Base-by-base conservation (phyloP, 352 stramenopile genomes). In the Phytophthora tentaculata region DNA sequence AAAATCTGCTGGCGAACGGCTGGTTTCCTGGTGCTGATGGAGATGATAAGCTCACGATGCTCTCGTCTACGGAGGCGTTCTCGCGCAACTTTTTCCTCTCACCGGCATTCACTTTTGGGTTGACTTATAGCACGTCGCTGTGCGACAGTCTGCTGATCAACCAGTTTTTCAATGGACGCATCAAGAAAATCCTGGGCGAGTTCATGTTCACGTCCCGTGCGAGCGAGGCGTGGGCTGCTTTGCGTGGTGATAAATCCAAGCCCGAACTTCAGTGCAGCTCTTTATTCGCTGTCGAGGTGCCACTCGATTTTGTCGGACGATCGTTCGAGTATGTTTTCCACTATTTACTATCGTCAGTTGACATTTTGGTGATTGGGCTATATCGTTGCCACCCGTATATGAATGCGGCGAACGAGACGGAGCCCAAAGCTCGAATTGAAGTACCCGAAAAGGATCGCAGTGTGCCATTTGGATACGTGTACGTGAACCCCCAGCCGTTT, bases 141-240 rank as follows among this genome's bases (percentile, higher is more conserved):
- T 96, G 88, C 39, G 88, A 96, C 67, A 94, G 84, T 49, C 50
- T 96, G 9, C 87, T 96, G 23, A 93, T 96, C 75, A 96, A 96
- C 66, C 86, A 94, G 76, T 96, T 90, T 64, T 96, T 94, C 70
- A 96, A 94, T 64, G 73, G 76, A 39, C 89, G 88, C 54, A 92
- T 96, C 74, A 96, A 93, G 67, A 91, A 84, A 28, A 96, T 96
- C 59, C 59, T 96, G 55, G 80, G 85, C 19, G 88, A 94, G 66
- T 94, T 96, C 60, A 92, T 96, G 77, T 94, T 94, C 50, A 80
- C 81, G 7, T 90, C 86, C 9, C 89, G 85, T 67, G 83, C 88
- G 28, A 88, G 86, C 60, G 77, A 69, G 13, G 68, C 58, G 26
- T 68, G 68, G 49, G 59, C 68, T 32, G 49, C 61, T 23, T 83